Evolutionary conservation across 2,329 filamentous ascomycete species (phyloP).

Genomic region (Didymella glomerata): DNA sequence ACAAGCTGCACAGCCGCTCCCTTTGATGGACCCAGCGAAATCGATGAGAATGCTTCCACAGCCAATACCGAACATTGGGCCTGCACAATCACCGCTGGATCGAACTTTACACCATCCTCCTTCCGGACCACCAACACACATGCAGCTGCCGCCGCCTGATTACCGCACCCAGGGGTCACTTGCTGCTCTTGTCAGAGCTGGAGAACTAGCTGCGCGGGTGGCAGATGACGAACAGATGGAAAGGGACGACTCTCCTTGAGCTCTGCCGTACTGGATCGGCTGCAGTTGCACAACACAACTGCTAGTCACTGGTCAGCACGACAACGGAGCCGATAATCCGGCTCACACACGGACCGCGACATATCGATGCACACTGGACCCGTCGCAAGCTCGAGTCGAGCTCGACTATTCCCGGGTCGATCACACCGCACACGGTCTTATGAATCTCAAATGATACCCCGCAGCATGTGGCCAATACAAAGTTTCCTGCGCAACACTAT

Average conservation of each 20-base stretch:
- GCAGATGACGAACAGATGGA: slow-evolving; percentile 34
- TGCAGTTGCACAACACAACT: background rate
- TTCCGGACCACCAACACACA: slow-evolving; percentile 23
- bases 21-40: slow-evolving; percentile 45
- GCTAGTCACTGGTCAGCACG: background rate
- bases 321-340: background rate
- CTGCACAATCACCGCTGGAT: slow-evolving; percentile 44
- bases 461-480: slow-evolving; percentile 7
- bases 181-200: slow-evolving; percentile 49
- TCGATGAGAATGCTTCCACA: slow-evolving; percentile 50
- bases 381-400: background rate
- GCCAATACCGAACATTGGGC: slow-evolving; percentile 44
- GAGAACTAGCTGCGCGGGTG: slow-evolving; percentile 48
- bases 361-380: background rate
- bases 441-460: slow-evolving; percentile 19
- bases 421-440: slow-evolving; percentile 9
- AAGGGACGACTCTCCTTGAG: slow-evolving; percentile 36
- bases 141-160: slow-evolving; percentile 36
- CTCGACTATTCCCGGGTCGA: background rate
- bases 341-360: background rate
- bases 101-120: slow-evolving; percentile 29
- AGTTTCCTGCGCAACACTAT: background rate
- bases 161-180: slow-evolving; percentile 47
- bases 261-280: background rate
- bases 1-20: slow-evolving; percentile 18